A percentile compares a stretch with the other conserved stretches of the same genome.
These are phyloP conservation scores for Plasmodium sp. DNA, from an alignment of 169 alveolate species.

Conservation along the genomic window DNA sequence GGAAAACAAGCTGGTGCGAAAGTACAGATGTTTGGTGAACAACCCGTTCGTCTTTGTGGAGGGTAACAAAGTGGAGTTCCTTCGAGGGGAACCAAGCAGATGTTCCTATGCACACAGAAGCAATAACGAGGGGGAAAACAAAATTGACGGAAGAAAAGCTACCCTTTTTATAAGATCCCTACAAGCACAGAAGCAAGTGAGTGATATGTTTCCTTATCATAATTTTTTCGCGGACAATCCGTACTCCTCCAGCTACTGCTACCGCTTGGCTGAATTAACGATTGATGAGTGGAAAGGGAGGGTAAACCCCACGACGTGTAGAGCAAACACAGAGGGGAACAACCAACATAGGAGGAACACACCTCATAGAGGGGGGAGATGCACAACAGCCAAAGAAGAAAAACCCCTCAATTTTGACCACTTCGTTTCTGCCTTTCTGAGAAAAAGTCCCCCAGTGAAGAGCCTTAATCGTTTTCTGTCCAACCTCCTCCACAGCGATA, in stretches of 20 bases:
- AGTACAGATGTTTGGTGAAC: conserved; percentile 59
- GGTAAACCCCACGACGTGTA: background rate
- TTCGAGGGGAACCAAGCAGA: background rate
- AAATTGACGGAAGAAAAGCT: background rate
- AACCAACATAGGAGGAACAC: background rate
- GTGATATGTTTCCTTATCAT: conserved; percentile 47
- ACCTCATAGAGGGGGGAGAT: background rate
- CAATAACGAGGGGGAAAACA: background rate
- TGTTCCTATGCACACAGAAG: background rate
- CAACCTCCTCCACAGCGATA: background rate
- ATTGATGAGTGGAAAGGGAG: conserved; percentile 24
- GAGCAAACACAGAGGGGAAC: background rate
- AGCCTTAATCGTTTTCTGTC: conserved; percentile 14
- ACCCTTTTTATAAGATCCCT: background rate
- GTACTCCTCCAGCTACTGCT: conserved; percentile 28
- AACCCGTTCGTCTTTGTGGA: conserved; percentile 37
- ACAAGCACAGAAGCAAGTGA: conserved; percentile 57
- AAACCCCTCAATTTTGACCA: background rate
- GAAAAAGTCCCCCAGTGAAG: conserved; percentile 46
- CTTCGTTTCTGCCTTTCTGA: conserved; percentile 26
- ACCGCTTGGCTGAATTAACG: background rate
- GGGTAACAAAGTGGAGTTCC: background rate
- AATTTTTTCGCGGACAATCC: conserved; percentile 63
- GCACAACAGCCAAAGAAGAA: background rate
- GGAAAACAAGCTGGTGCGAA: conserved; percentile 57